A percentile compares a stretch with the other conserved stretches of the same genome.
These are phyloP conservation scores for Magnusiomyces paraingens DNA, from an alignment of 1,139 yeast genomes.

Conservation along the genomic window DNA sequence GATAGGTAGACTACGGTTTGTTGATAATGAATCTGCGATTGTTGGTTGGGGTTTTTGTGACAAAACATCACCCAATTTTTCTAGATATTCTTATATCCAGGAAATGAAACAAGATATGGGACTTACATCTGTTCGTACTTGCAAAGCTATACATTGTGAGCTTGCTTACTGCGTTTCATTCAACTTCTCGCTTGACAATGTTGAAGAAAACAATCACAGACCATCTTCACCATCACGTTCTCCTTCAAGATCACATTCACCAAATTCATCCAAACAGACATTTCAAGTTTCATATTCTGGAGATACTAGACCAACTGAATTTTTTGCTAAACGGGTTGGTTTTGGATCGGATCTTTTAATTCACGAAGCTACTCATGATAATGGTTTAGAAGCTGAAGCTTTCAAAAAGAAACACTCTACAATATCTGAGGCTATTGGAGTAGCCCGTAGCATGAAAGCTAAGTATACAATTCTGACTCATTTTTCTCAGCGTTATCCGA, in stretches of 20 bases:
- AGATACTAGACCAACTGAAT: constrained; percentile 79
- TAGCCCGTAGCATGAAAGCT: constrained; percentile 68
- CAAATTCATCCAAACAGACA: constrained; percentile 14
- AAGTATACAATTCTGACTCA: constrained; percentile 73
- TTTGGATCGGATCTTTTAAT: constrained; percentile 64
- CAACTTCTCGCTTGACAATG: constrained; percentile 34
- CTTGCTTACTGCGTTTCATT: constrained; percentile 73
- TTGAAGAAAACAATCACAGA: constrained; percentile 16
- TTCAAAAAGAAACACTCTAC: constrained; percentile 82
- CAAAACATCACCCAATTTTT: neutral
- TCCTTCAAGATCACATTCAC: neutral
- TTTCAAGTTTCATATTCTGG: constrained; percentile 88
- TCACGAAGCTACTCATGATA: constrained; percentile 91
- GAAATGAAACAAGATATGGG: constrained; percentile 8
- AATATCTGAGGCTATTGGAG: constrained; percentile 72
- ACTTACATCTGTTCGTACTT: constrained; percentile 42
- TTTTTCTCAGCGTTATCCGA: constrained; percentile 85
- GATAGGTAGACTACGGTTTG: constrained; percentile 42
- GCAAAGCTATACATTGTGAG: constrained; percentile 79
- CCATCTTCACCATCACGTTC: too few relatives aligned
- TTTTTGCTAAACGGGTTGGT: constrained; percentile 58
- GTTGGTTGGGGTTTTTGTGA: constrained; percentile 25
- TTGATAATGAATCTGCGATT: constrained; percentile 64
- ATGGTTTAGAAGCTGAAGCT: constrained; percentile 76
- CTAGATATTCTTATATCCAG: neutral